Evolutionary conservation across 2,329 filamentous ascomycete genomes (phyloP), one percentile per base, ranked within the genome.

Genomic region (Aureobasidium zeae): DNA sequence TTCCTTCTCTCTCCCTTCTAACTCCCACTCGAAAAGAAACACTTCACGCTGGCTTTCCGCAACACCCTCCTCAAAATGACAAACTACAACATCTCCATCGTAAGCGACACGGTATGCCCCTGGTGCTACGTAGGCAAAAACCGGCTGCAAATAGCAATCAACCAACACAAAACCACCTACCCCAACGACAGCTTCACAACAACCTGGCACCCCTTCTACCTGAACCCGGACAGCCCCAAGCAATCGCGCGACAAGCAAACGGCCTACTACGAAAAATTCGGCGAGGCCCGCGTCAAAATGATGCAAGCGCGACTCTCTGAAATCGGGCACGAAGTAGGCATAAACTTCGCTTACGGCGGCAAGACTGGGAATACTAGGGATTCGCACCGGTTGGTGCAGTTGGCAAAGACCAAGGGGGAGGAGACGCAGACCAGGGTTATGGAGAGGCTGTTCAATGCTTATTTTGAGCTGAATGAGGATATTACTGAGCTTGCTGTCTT

Each of bases 31-130:
- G 37, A n/a, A 19, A 39, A 19, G 13, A 16, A 26, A 45, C 17
- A 31, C 31, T 45, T 47, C 49, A 52, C n/a, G 45, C 50, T 55
- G 53, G 53, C 53, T 29, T 43, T 47, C 38, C 45, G 33, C 34
- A 13, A n/a, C 24, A 46, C 52, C 45, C 21, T 49, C 36, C 53
- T 51, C 53, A 69, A 48, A 48, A 87, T 88, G 83, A 77, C 80
- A 15, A 76, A 78, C 55, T 84, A 88, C 67, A 75, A 77, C 49
- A 83, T 93, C 63, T 77, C 81, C 47, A 76, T 86, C 57, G 77
- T 87, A 47, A 85, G 76, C n/a, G 87, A 94, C 65, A 83, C 78
- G 2, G 75, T 91, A 53, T 93, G 86, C 59, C 83, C 85, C 52
- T 76, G 69, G 55, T 71, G 86, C 70, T 91, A 87, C 61, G 70